A percentile compares a stretch with the other conserved stretches of the same genome.
Conservation (phyloP, 2,329 filamentous ascomycete genomes). For the Endothia cerciana region DNA sequence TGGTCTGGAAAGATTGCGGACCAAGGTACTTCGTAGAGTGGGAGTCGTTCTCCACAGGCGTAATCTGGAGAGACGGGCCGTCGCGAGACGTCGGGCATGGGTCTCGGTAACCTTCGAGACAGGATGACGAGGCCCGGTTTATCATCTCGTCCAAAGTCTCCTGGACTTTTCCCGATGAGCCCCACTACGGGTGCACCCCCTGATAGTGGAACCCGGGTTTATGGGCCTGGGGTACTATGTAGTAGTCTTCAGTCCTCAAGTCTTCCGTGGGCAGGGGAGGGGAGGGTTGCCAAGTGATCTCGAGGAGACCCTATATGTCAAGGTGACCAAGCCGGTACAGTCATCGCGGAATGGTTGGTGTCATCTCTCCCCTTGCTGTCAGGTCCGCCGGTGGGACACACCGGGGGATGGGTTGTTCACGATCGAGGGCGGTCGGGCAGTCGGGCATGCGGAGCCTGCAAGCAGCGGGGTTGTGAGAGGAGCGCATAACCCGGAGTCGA, state of each 20-base stretch:
- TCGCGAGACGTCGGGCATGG: conserved; percentile 15
- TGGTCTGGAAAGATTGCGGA: not conserved
- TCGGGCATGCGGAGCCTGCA: too few species aligned
- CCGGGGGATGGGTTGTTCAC: not conserved
- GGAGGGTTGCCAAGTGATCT: not conserved
- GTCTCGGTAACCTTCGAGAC: not conserved
- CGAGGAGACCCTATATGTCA: not conserved
- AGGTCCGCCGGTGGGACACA: not conserved
- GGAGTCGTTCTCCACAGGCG: not conserved
- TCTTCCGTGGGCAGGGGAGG: too few species aligned
- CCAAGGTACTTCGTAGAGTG: not conserved
- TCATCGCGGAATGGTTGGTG: not conserved
- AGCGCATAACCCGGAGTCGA: conserved; percentile 8
- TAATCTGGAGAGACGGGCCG: conserved; percentile 29
- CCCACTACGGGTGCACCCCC: not conserved
- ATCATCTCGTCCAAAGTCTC: not conserved
- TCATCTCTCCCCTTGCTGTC: not conserved
- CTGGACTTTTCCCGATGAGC: not conserved
- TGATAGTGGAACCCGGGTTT: not conserved
- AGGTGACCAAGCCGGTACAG: not conserved
- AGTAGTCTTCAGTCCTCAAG: not conserved
- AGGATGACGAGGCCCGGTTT: not conserved
- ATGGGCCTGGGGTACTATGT: not conserved
- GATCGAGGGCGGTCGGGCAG: conserved; percentile 2
- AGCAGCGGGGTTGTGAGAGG: not conserved